Conservation (phyloP, 1,284 basidiomycete species). For the Ustilago loliicola region DNA sequence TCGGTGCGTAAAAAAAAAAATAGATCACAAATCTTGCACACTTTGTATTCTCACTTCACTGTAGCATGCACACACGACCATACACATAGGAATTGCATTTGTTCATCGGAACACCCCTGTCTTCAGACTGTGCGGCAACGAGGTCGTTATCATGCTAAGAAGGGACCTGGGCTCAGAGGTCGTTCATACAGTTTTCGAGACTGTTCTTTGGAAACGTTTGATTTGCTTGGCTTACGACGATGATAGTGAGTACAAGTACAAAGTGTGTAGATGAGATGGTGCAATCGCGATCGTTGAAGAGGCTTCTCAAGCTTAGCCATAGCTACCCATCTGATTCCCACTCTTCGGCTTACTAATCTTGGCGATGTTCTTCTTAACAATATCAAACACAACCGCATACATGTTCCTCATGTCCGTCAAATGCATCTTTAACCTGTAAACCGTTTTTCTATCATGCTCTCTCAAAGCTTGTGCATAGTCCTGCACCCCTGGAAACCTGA, state of each 20-base stretch:
- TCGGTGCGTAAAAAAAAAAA: neutral
- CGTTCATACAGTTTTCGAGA: too few species aligned
- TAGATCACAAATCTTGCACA: too few species aligned
- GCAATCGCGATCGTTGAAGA: too few species aligned
- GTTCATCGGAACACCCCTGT: too few species aligned
- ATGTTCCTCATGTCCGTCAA: constrained; percentile 49
- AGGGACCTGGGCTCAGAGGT: too few species aligned
- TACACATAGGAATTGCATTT: neutral
- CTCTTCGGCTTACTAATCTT: constrained; percentile 57
- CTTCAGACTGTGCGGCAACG: too few species aligned
- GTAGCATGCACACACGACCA: neutral
- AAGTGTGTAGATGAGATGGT: too few species aligned
- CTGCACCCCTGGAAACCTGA: constrained; percentile 41
- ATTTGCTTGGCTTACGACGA: too few species aligned
- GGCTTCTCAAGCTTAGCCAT: constrained; percentile 17
- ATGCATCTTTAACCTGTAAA: constrained; percentile 52
- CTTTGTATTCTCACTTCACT: neutral
- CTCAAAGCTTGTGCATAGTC: constrained; percentile 45
- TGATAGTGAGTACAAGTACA: too few species aligned
- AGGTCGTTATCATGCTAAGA: too few species aligned
- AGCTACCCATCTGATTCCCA: constrained; percentile 55
- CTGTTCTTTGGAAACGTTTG: too few species aligned
- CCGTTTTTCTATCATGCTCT: constrained; percentile 45
- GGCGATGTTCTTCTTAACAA: constrained; percentile 51
- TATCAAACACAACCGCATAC: constrained; percentile 52